Conservation (phyloP, 2,329 filamentous ascomycete species). For the Cercospora sp. region DNA sequence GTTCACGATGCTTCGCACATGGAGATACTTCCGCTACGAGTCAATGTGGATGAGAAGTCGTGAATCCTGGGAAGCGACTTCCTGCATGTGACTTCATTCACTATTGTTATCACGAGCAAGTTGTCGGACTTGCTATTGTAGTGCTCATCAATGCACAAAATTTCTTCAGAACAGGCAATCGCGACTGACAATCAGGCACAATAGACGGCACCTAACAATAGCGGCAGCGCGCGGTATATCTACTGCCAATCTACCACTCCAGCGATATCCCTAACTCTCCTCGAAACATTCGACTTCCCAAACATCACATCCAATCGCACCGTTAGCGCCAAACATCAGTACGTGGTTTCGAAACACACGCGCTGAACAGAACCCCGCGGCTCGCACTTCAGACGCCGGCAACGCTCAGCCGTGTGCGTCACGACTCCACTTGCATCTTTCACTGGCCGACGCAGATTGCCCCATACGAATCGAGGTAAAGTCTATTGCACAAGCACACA, state of each 20-base stretch:
- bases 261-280: not conserved
- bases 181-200: not conserved
- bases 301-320: not conserved
- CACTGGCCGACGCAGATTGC: not conserved
- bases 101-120: too few species aligned
- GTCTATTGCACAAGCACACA: not conserved
- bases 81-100: not conserved
- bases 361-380: not conserved
- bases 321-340: not conserved
- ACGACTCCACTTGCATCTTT: not conserved
- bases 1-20: not conserved
- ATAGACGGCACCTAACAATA: not conserved
- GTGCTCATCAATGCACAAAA: not conserved
- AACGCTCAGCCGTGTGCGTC: constrained; percentile 9
- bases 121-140: not conserved
- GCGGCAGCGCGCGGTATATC: not conserved
- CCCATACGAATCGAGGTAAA: constrained; percentile 4
- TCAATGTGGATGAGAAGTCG: too few species aligned
- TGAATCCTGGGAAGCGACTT: not conserved
- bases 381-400: constrained; percentile 1
- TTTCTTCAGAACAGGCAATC: not conserved
- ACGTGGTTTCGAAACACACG: not conserved
- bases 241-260: not conserved
- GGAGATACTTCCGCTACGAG: not conserved
- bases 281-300: not conserved